Conservation (phyloP, 2,329 filamentous ascomycete genomes). For the Diaporthe amygdali region DNA sequence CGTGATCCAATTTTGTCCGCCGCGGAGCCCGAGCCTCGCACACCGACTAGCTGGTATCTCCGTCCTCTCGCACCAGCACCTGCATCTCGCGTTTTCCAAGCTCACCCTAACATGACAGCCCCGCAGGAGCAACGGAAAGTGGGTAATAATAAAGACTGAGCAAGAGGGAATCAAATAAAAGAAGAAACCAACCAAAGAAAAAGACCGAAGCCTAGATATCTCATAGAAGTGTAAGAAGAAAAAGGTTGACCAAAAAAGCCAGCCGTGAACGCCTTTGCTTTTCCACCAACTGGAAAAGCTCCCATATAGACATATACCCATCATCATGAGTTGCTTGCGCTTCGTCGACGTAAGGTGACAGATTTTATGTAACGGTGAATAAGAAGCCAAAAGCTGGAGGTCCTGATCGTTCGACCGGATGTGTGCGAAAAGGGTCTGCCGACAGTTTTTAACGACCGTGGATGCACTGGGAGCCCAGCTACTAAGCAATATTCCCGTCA, state of each 20-base stretch:
- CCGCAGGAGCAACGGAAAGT: constrained; percentile 15
- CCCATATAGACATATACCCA: constrained; percentile 27
- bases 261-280: constrained; percentile 23
- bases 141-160: constrained; percentile 15
- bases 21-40: not conserved
- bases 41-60: not conserved
- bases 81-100: not conserved
- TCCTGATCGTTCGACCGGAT: not conserved
- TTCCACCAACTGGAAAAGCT: constrained; percentile 20
- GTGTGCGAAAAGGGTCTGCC: not conserved
- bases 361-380: constrained; percentile 20
- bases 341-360: constrained; percentile 20
- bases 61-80: not conserved
- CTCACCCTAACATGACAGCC: not conserved
- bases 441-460: constrained; percentile 12
- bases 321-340: constrained; percentile 27
- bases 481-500: constrained; percentile 18
- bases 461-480: constrained; percentile 19
- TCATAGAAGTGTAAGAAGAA: constrained; percentile 15
- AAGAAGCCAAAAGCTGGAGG: not conserved
- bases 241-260: constrained; percentile 4
- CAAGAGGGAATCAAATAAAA: not conserved
- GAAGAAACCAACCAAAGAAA: not conserved
- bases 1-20: not conserved
- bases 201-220: constrained; percentile 19